Evolutionary conservation across 495 filamentous ascomycete species (phyloP), one percentile per base, ranked within the genome.

Genomic region (Amniculicola lignicola): DNA sequence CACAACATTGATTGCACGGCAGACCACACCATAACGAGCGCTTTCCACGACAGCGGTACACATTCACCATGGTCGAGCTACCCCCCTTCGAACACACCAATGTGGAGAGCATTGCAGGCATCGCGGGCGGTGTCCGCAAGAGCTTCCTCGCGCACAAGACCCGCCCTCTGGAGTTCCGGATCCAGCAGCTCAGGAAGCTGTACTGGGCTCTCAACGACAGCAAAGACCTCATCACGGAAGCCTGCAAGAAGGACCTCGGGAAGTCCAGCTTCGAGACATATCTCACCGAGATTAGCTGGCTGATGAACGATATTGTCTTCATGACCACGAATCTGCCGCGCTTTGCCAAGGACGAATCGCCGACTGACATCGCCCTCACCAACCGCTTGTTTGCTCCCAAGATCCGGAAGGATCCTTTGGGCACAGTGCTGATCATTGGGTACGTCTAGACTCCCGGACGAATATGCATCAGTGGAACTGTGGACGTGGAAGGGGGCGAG

Each of bases 161-260:
- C 2, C 86, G 87, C 64, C 77, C 86, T 47, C 66, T 96, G 50
- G 79, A 86, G 61, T 98, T 87, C 76, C 80, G 93, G 46, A 76
- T 90, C 44, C 73, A 80, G 15, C 92, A 96, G 77, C 83, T 96
- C 31, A 85, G 90, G 43, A 91, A 89, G 76, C 84, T 96, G 37
- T 96, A 94, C 75, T 96, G 90, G 90, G 90, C 80, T 2, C 64
- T 96, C 40, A 82, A 81, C 41, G 93, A 96, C 74, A 84, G 87
- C 67, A 75, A 80, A 53, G 74, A 83, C 31, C 76, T 80, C 33
- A 74, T 96, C 28, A 55, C 80, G 58, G 83, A 86, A 62, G 88
- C 91, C 11, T 80, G 85, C 61, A 76, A 79, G 57, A 70, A 75
- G 59, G 93, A 98, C 70, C 75, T 96, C 36, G 77, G 79, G 62